phyloP scores from a whole-genome alignment of 1,139 yeast species.

The Candida sanyaensis region DNA sequence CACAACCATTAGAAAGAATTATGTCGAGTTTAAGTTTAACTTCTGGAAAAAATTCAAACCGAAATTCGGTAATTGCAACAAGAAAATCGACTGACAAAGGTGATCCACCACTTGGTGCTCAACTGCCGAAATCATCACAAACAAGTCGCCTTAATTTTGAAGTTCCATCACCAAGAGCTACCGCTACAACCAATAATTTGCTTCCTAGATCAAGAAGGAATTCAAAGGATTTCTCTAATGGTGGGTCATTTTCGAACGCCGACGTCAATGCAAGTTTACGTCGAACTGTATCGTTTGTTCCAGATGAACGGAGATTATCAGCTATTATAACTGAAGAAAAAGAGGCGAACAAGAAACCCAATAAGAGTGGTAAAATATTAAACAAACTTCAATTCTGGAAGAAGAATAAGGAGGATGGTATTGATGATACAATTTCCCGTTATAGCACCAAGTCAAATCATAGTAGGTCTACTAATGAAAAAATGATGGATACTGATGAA shows the following conservation, averaged over 20 bases:
- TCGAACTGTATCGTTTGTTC: constrained; percentile 38
- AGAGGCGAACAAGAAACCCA: constrained; percentile 16
- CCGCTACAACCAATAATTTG: constrained; percentile 2
- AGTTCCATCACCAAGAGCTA: constrained; percentile 5
- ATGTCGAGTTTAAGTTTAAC: constrained; percentile 40
- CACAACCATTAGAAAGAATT: constrained; percentile 44
- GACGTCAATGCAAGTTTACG: constrained; percentile 7
- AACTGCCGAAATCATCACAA: constrained; percentile 10
- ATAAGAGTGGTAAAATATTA: constrained; percentile 29
- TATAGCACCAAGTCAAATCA: constrained; percentile 9
- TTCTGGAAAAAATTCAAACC: constrained; percentile 27
- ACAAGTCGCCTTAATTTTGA: constrained; percentile 8
- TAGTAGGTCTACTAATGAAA: constrained; percentile 9
- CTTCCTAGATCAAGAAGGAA: constrained; percentile 9
- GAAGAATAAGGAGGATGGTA: constrained; percentile 17
- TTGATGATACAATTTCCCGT: constrained; percentile 11
- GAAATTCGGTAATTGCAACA: constrained; percentile 11
- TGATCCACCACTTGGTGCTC: background rate
- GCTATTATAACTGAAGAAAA: constrained; percentile 13
- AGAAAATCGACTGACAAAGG: constrained; percentile 16
- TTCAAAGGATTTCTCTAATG: constrained; percentile 11
- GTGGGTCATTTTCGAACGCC: constrained; percentile 1
- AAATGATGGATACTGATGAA: constrained; percentile 7
- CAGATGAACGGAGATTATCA: constrained; percentile 26
- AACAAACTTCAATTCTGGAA: constrained; percentile 49